Conservation (phyloP, 2,329 filamentous ascomycete genomes). For the Neopestalotiopsis sp. region DNA sequence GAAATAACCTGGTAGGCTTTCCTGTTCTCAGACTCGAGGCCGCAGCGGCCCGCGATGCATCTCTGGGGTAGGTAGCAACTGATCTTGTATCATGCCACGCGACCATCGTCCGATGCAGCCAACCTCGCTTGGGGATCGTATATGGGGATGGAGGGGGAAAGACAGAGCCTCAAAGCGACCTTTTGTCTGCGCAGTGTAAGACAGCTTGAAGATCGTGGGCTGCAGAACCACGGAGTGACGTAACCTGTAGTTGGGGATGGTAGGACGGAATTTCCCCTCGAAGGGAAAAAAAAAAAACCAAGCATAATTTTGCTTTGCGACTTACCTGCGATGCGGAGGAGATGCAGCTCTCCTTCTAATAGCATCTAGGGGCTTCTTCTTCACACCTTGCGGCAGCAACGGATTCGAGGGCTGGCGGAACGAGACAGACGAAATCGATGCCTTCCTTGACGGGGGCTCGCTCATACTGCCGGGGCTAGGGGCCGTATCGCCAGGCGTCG, state of each 20-base stretch:
- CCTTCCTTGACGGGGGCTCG: slow-evolving; percentile 44
- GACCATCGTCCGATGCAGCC: slow-evolving; percentile 11
- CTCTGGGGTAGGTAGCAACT: slow-evolving; percentile 16
- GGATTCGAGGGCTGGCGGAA: slow-evolving; percentile 51
- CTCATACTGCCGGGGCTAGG: slow-evolving; percentile 41
- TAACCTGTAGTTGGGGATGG: background rate
- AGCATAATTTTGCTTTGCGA: slow-evolving; percentile 18
- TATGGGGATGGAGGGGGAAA: background rate
- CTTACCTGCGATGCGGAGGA: slow-evolving; percentile 56
- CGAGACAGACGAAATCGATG: slow-evolving; percentile 52
- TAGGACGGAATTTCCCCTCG: background rate
- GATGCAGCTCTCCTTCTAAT: slow-evolving; percentile 50
- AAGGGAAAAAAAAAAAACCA: slow-evolving; percentile 12
- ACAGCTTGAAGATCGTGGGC: slow-evolving; percentile 2
- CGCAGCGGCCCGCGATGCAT: slow-evolving; percentile 22
- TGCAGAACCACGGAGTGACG: background rate
- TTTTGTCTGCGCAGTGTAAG: slow-evolving; percentile 4
- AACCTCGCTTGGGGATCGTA: slow-evolving; percentile 18
- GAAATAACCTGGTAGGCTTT: slow-evolving; percentile 6
- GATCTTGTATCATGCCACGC: slow-evolving; percentile 19
- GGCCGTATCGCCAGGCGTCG: slow-evolving; percentile 39
- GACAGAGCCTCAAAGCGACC: slow-evolving; percentile 16
- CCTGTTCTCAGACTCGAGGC: slow-evolving; percentile 17
- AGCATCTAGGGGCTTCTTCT: slow-evolving; percentile 50
- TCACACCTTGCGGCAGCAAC: slow-evolving; percentile 52